These are phyloP conservation scores for Skeletonema potamos DNA, from an alignment of 108 stramenopile genomes.

Conservation along the genomic window DNA sequence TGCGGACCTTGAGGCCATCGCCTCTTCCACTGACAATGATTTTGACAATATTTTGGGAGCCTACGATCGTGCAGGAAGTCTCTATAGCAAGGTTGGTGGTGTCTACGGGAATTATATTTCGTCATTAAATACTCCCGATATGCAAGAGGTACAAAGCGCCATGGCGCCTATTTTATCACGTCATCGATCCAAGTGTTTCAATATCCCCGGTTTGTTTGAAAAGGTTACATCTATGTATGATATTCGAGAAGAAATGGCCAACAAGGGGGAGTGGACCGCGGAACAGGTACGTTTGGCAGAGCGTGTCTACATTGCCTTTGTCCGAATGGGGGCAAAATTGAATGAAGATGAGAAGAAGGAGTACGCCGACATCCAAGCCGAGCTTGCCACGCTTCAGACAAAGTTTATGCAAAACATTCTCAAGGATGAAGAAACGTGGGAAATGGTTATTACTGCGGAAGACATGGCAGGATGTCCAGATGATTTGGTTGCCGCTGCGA, in stretches of 20 bases:
- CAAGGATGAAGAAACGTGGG: constrained; percentile 72
- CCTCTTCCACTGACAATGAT: constrained; percentile 41
- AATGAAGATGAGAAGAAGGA: constrained; percentile 51
- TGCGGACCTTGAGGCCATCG: constrained; percentile 55
- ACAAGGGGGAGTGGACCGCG: constrained; percentile 32
- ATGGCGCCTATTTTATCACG: constrained; percentile 59
- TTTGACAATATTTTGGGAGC: constrained; percentile 58
- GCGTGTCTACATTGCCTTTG: constrained; percentile 70
- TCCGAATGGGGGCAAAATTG: constrained; percentile 63
- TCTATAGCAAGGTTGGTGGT: constrained; percentile 29
- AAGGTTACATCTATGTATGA: constrained; percentile 53
- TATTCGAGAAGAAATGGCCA: constrained; percentile 31
- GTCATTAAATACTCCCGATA: constrained; percentile 50
- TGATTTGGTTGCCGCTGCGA: constrained; percentile 60
- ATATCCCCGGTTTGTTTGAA: constrained; percentile 73
- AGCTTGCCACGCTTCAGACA: constrained; percentile 65
- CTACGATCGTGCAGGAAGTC: constrained; percentile 57
- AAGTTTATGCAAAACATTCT: constrained; percentile 74
- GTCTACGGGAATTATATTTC: constrained; percentile 61
- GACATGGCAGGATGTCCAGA: constrained; percentile 71
- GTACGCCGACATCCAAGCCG: constrained; percentile 65
- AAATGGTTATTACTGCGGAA: constrained; percentile 48
- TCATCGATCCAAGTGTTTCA: constrained; percentile 43
- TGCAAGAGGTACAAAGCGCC: constrained; percentile 58
- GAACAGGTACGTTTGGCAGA: constrained; percentile 71